These are phyloP conservation scores for Tylopilus felleus DNA, from an alignment of 768 basidiomycete genomes.

Conservation along the genomic window DNA sequence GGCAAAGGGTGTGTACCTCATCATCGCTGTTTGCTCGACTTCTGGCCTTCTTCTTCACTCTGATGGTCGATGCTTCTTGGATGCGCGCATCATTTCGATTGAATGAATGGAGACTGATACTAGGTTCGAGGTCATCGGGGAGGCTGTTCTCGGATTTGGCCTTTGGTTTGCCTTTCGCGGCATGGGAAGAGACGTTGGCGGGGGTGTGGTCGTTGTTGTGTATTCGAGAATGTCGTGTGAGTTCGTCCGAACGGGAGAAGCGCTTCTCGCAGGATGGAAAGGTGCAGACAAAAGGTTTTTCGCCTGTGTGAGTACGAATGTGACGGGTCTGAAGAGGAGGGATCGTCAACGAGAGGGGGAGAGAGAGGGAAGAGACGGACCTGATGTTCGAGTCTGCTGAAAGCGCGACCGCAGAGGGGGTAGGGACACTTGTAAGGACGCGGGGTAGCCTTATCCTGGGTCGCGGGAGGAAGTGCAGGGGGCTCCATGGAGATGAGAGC, in stretches of 20 bases:
- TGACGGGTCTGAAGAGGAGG: slow-evolving; percentile 74
- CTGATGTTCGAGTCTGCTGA: slow-evolving; percentile 95
- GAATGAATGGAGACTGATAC: slow-evolving; percentile 28
- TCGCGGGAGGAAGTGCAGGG: slow-evolving; percentile 1
- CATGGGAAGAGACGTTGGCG: slow-evolving; percentile 16
- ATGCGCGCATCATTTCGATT: slow-evolving; percentile 14
- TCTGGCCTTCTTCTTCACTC: slow-evolving; percentile 73
- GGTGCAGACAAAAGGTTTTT: slow-evolving; percentile 93
- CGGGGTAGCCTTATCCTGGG: slow-evolving; percentile 42
- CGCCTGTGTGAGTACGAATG: slow-evolving; percentile 97
- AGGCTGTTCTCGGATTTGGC: slow-evolving; percentile 24
- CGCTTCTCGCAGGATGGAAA: slow-evolving; percentile 96
- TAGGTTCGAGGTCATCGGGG: slow-evolving; percentile 26
- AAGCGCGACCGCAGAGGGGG: slow-evolving; percentile 87
- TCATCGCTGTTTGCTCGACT: slow-evolving; percentile 80
- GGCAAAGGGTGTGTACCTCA: slow-evolving; percentile 58
- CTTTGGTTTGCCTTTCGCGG: slow-evolving; percentile 30
- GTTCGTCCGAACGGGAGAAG: slow-evolving; percentile 97
- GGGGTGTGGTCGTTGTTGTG: slow-evolving; percentile 62
- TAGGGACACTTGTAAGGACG: slow-evolving; percentile 98
- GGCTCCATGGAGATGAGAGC: slow-evolving; percentile 24
- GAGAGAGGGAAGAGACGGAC: slow-evolving; percentile 39
- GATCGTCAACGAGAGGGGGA: slow-evolving; percentile 19
- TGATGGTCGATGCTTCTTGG: slow-evolving; percentile 28
- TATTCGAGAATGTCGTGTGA: slow-evolving; percentile 93